Evolutionary conservation across 768 basidiomycete genomes (phyloP).

Genomic region (Podaxis sp.): DNA sequence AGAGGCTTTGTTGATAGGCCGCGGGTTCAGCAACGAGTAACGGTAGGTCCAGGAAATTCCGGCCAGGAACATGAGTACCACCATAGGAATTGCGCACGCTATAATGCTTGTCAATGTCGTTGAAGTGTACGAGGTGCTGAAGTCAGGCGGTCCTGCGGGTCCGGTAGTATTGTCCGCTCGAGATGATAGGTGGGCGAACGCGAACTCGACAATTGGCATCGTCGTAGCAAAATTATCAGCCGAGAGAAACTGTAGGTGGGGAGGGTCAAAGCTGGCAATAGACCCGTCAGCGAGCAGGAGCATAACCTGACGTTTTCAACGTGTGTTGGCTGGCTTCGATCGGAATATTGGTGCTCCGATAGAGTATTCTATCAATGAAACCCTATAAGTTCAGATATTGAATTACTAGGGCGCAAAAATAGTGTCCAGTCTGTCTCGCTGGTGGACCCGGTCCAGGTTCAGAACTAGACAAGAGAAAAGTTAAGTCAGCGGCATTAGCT

Average conservation of each 20-base stretch:
- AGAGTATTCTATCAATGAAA: neutral
- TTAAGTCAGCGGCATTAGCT: too few species aligned
- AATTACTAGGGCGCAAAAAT: too few species aligned
- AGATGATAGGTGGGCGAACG: neutral
- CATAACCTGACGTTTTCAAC: neutral
- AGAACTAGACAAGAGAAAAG: too few species aligned
- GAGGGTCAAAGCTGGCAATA: neutral
- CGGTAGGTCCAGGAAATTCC: slow-evolving; percentile 46
- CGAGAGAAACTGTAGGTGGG: neutral
- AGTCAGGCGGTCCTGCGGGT: neutral
- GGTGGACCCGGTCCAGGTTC: too few species aligned
- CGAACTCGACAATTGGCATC: neutral
- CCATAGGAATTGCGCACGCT: slow-evolving; percentile 29
- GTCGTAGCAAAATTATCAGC: neutral
- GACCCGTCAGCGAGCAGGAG: neutral
- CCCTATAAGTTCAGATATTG: too few species aligned
- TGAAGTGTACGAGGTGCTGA: slow-evolving; percentile 24
- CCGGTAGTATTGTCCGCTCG: neutral
- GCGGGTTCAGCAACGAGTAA: slow-evolving; percentile 39
- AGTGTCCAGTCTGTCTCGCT: too few species aligned
- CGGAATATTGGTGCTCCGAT: neutral
- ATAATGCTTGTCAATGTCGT: slow-evolving; percentile 32
- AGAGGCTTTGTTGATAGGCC: slow-evolving; percentile 45
- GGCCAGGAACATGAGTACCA: slow-evolving; percentile 44
- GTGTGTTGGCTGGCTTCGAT: neutral